A percentile compares a stretch with the other conserved stretches of the same genome.
Conservation (phyloP, 2,329 filamentous ascomycete genomes). For the Torrubiella hemipterigena region DNA sequence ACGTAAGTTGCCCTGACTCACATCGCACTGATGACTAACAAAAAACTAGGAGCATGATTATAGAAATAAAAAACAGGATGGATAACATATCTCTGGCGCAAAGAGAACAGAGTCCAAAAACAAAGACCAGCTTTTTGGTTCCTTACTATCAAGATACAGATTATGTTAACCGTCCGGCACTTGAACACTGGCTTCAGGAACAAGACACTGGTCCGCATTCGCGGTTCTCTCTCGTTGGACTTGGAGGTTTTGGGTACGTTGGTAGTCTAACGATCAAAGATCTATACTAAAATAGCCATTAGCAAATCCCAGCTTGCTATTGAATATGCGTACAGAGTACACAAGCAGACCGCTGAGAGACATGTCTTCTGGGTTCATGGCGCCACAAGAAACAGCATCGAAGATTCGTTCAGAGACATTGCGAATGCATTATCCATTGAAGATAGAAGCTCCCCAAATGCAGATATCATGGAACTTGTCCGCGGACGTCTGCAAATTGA, state of each 20-base stretch:
- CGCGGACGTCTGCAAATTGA: conserved; percentile 9
- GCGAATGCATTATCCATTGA: conserved; percentile 6
- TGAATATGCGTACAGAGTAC: conserved; percentile 6
- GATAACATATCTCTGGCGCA: background rate
- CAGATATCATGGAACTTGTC: conserved; percentile 7
- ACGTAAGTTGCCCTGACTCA: conserved; percentile 1
- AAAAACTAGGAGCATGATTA: conserved; percentile 3
- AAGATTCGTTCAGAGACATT: conserved; percentile 7
- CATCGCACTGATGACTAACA: background rate
- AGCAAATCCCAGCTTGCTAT: conserved; percentile 12
- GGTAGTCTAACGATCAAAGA: background rate
- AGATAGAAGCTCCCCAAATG: conserved; percentile 4
- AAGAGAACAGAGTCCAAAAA: conserved; percentile 1
- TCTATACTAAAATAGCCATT: conserved; percentile 1
- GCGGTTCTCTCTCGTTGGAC: conserved; percentile 6
- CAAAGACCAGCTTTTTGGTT: conserved; percentile 5
- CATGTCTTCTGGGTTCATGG: conserved; percentile 9
- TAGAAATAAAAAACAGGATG: conserved; percentile 2
- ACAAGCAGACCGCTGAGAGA: background rate
- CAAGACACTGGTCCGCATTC: conserved; percentile 1
- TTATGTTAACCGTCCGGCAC: conserved; percentile 6
- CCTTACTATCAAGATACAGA: conserved; percentile 8
- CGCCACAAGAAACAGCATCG: conserved; percentile 5
- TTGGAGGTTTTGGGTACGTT: conserved; percentile 9
- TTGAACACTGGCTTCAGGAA: conserved; percentile 5